These are phyloP conservation scores for Colletotrichum sp. DNA, from an alignment of 2,329 filamentous ascomycete genomes.

Conservation along the genomic window DNA sequence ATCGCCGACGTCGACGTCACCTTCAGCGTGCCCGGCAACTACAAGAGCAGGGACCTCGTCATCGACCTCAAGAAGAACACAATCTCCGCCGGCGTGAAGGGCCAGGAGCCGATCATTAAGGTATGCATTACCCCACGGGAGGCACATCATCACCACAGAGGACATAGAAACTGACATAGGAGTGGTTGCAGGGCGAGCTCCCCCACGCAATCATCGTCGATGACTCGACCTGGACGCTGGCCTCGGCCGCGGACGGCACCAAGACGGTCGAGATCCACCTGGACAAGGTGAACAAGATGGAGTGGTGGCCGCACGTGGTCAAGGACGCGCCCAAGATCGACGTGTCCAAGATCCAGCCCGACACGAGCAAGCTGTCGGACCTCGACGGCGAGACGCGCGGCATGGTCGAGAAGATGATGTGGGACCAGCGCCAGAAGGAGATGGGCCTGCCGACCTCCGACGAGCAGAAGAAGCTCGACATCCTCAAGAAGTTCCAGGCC, in stretches of 20 bases:
- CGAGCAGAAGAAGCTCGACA: slow-evolving; percentile 93
- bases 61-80: slow-evolving; percentile 82
- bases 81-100: slow-evolving; percentile 84
- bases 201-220: slow-evolving; percentile 80
- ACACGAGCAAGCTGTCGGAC: slow-evolving; percentile 89
- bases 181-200: slow-evolving; percentile 72
- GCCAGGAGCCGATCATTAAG: slow-evolving; percentile 82
- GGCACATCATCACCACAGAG: neutral
- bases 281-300: slow-evolving; percentile 95
- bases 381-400: slow-evolving; percentile 91
- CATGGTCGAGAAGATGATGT: slow-evolving; percentile 99
- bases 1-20: slow-evolving; percentile 87
- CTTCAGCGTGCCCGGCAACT: slow-evolving; percentile 78
- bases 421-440: slow-evolving; percentile 96
- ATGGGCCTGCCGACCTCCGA: slow-evolving; percentile 86
- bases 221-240: slow-evolving; percentile 94
- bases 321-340: slow-evolving; percentile 90
- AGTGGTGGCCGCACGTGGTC: slow-evolving; percentile 97
- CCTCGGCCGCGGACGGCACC: slow-evolving; percentile 71
- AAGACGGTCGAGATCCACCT: slow-evolving; percentile 80
- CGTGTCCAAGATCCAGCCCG: slow-evolving; percentile 91
- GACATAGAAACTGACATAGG: neutral
- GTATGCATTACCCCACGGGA: slow-evolving; percentile 51
- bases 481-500: slow-evolving; percentile 90
- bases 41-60: slow-evolving; percentile 83